Evolutionary conservation across 768 basidiomycete genomes (phyloP), one percentile per base, ranked within the genome.

Genomic region (Podaxis sp.): DNA sequence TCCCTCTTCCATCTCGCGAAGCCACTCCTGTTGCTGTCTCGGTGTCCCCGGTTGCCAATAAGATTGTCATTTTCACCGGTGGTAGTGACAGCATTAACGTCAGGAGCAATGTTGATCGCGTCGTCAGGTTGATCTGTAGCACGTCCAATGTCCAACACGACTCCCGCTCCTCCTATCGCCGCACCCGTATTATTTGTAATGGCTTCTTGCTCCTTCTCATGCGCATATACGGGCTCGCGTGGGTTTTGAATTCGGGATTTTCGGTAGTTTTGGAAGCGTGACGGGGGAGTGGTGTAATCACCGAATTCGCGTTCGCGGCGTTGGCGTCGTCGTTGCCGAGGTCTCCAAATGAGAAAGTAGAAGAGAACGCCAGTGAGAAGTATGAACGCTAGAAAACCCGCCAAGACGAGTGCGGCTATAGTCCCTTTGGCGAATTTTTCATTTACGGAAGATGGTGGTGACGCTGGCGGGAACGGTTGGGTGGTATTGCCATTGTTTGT

Each of bases 341-440:
- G 83, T 11, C 86, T 82, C 56, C 81, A 75, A 57, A 83, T 71
- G 55, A 79, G 75, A 62, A 80, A 76, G 65, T 75, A 83, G 64
- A 80, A 79, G 1, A 85, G 68, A 13, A 72, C 39, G 30, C 77
- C 71, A 52, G 75, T 74, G 8, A 81, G 63, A 3, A 86, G 63
- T 30, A 87, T 58, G 67, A 85, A 76, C 28, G 81, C 79, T 8
- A 91, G 74, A 19, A 85, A 70, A 22, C 80, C 79, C 2, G 84
- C 87, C 2, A 92, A 77, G 9, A 80, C 81, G 33, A 89, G 76
- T 0, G 88, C 90, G 19, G 88, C 89, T 59, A 90, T 84, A 1
- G 88, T 86, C 48, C 89, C 88, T 64, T 75, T 75, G 1, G 82
- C 63, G 19, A 79, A 73, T 39, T 17, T 56, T 7, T 33, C 28